phyloP scores from a whole-genome alignment of 805 yeast genomes.

The Pichia nanzhaoensis region DNA sequence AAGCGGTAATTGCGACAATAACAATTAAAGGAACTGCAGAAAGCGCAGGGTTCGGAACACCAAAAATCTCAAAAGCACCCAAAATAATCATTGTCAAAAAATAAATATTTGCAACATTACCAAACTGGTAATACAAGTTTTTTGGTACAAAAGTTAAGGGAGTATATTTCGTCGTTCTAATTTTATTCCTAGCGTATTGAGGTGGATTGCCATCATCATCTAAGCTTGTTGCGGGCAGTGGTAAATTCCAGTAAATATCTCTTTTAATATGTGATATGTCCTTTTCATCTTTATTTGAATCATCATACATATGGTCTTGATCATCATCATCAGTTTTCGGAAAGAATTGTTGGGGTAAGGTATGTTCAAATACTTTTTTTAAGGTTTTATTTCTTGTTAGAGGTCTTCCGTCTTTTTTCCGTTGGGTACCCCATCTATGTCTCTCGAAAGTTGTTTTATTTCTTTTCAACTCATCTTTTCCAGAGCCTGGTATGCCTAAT shows the following conservation, averaged over 20 bases:
- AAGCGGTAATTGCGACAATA: constrained; percentile 65
- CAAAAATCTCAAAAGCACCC: constrained; percentile 73
- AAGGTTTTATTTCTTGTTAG: constrained; percentile 53
- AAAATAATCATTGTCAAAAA: constrained; percentile 73
- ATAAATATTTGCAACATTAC: constrained; percentile 84
- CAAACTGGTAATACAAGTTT: constrained; percentile 72
- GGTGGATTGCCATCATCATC: constrained; percentile 51
- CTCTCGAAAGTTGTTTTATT: constrained; percentile 55
- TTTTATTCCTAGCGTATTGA: constrained; percentile 79
- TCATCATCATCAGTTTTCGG: constrained; percentile 16
- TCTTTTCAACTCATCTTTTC: constrained; percentile 3
- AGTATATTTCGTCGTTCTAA: constrained; percentile 92
- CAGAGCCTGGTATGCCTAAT: constrained; percentile 9
- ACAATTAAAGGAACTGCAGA: constrained; percentile 76
- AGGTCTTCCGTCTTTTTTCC: constrained; percentile 68
- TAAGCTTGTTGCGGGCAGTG: constrained; percentile 50
- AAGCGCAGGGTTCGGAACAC: constrained; percentile 72
- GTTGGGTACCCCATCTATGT: constrained; percentile 87
- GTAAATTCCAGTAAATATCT: constrained; percentile 51
- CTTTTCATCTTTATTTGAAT: constrained; percentile 22
- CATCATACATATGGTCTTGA: constrained; percentile 27
- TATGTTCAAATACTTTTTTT: constrained; percentile 21
- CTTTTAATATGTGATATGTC: constrained; percentile 32
- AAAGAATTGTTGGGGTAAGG: constrained; percentile 18
- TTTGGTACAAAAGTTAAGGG: constrained; percentile 86